These are phyloP conservation scores for Alternaria conjuncta DNA, from an alignment of 2,329 filamentous ascomycete genomes.

Conservation along the genomic window DNA sequence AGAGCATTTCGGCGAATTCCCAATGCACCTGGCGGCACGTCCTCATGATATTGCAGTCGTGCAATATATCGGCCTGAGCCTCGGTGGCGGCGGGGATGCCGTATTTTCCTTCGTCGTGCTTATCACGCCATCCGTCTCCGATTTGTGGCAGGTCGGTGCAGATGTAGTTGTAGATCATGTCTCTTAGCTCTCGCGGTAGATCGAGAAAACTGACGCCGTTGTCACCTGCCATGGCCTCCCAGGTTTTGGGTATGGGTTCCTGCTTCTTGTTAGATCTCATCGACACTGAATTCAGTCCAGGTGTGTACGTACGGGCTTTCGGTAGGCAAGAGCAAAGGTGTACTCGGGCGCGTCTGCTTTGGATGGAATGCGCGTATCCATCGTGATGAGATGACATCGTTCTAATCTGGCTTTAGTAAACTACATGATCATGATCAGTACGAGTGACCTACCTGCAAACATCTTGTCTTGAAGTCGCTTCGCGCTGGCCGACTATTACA, in stretches of 20 bases:
- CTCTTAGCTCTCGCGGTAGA: not conserved
- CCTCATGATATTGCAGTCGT: not conserved
- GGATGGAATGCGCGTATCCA: not conserved
- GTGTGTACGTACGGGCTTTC: not conserved
- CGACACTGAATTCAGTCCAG: accelerated
- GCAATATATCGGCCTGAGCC: not conserved
- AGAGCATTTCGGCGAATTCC: not conserved
- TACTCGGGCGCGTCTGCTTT: not conserved
- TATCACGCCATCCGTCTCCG: not conserved
- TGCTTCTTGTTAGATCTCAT: not conserved
- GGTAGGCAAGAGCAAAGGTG: not conserved
- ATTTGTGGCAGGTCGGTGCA: not conserved
- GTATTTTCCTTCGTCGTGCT: not conserved
- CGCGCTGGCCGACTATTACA: not conserved
- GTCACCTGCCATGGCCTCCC: not conserved
- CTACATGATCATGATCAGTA: not conserved
- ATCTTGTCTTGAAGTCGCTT: not conserved
- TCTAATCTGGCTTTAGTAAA: not conserved
- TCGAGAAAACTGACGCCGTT: not conserved
- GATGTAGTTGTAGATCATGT: not conserved
- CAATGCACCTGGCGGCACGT: not conserved
- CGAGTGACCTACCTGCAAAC: not conserved
- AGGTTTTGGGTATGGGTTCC: not conserved
- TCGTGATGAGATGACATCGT: not conserved
- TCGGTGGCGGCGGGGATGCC: not conserved